phyloP scores from a whole-genome alignment of 202 grass and related monocot species.

The Schoenoplectus tabernaemontani region DNA sequence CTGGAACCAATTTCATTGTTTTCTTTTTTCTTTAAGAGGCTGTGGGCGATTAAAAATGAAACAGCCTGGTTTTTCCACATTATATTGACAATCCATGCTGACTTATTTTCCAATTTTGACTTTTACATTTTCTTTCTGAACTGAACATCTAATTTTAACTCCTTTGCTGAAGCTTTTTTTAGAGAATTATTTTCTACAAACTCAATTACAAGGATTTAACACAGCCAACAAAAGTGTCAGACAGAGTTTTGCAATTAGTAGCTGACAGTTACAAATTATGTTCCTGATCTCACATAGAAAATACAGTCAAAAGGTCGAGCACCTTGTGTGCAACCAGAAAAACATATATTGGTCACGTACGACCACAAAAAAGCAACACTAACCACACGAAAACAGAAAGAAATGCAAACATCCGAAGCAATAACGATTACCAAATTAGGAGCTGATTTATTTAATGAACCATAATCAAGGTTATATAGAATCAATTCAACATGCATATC shows the following conservation, averaged over 20 bases:
- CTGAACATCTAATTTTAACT: conserved; percentile 7
- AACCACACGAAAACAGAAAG: not conserved
- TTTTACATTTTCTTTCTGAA: conserved; percentile 7
- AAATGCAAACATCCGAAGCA: no score
- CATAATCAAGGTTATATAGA: no score
- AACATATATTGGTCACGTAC: not conserved
- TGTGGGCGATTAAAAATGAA: not conserved
- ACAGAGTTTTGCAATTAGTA: not conserved
- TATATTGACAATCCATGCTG: conserved; percentile 5
- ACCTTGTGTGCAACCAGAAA: not conserved
- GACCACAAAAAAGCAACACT: not conserved
- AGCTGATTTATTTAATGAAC: not conserved
- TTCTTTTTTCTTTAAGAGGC: not conserved
- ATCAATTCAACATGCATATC: no score
- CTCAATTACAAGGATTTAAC: not conserved
- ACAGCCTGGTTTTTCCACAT: conserved; percentile 5
- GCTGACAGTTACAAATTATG: not conserved
- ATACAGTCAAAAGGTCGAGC: not conserved
- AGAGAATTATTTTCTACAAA: not conserved
- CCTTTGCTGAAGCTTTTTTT: conserved; percentile 9
- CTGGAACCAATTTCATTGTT: not conserved
- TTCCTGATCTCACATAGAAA: not conserved
- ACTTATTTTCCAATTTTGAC: conserved; percentile 16
- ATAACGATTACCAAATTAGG: not conserved
- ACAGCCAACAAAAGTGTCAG: not conserved